phyloP scores from a whole-genome alignment of 2,329 filamentous ascomycete species.

The Rasamsonia emersonii region DNA sequence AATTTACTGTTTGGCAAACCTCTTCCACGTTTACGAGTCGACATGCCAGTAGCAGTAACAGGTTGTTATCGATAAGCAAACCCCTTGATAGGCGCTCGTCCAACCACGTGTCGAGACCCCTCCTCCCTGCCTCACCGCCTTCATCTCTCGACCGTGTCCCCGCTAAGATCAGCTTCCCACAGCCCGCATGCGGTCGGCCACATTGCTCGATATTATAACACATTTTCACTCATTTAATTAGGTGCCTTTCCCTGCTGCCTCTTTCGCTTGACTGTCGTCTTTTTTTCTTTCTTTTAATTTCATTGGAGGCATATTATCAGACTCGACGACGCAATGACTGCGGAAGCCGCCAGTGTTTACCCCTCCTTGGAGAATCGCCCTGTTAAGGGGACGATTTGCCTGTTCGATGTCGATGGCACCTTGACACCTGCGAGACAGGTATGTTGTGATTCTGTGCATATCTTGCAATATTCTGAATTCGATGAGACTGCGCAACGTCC shows the following conservation, averaged over 20 bases:
- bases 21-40: no score
- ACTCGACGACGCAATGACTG: slow-evolving; percentile 19
- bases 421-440: slow-evolving; percentile 75
- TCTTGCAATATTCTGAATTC: slow-evolving; percentile 2
- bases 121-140: no score
- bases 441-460: slow-evolving; percentile 22
- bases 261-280: background rate
- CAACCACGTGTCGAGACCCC: no score
- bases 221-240: background rate
- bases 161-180: no score
- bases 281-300: slow-evolving; percentile 6
- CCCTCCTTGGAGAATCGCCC: slow-evolving; percentile 75
- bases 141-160: no score
- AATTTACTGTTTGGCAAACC: no score
- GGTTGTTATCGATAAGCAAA: no score
- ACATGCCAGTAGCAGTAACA: no score
- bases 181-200: no score
- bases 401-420: slow-evolving; percentile 95
- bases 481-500: background rate
- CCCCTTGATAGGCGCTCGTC: no score
- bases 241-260: background rate
- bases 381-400: slow-evolving; percentile 82
- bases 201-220: no score
- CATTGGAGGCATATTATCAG: slow-evolving; percentile 5
- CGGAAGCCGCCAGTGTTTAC: slow-evolving; percentile 37